Base-by-base conservation (phyloP, 192 early-diverging fungal species). In the Backusella parvicylindrica region DNA sequence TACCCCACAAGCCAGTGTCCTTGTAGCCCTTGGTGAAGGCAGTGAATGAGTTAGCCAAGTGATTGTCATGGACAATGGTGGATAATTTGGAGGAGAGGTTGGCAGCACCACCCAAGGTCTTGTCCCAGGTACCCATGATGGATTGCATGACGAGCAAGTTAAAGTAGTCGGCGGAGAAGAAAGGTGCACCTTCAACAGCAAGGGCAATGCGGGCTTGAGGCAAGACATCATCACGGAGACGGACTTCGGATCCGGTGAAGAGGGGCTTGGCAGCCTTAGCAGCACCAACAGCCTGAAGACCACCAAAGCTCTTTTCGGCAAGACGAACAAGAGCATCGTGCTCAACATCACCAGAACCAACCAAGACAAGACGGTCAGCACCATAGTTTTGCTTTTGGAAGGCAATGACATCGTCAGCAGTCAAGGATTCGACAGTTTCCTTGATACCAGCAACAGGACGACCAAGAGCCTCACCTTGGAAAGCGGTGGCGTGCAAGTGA, bases 21-120 rank as follows among this genome's bases (percentile, higher is more conserved):
- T 92, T 92, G 90, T 98, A 99, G 26, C 95, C 96, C 35, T 96
- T 97, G 91, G 98, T 98, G 90, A 99, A 98, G 64, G 96, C 92
- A 92, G 96, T 94, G 91, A 97, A 99, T 60, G 95, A 97, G 90
- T 97, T 98, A 73, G 96, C 97, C 77, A 98, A 85, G 40, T 91
- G 86, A 85, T 93, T 83, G 83, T 95, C 84, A 82, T 90, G 82
- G 70, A 96, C 86, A 68, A 93, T 87, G 81, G 91, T 86, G 71
- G 97, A 94, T 74, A 99, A 85, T 50, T 91, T 89, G 68, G 97
- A 98, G 65, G 93, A 93, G 76, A 94, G 88, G 86, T 98, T 92
- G 78, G 90, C 88, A 77, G 95, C 91, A 69, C 93, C 92, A 40
- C 97, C 97, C 60, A 98, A 86, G 26, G 93, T 91, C 73, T 96